A percentile compares a stretch with the other conserved stretches of the same genome.
These are phyloP conservation scores for Gonapodya sp. DNA, from an alignment of 192 early-diverging fungal genomes.

Conservation along the genomic window DNA sequence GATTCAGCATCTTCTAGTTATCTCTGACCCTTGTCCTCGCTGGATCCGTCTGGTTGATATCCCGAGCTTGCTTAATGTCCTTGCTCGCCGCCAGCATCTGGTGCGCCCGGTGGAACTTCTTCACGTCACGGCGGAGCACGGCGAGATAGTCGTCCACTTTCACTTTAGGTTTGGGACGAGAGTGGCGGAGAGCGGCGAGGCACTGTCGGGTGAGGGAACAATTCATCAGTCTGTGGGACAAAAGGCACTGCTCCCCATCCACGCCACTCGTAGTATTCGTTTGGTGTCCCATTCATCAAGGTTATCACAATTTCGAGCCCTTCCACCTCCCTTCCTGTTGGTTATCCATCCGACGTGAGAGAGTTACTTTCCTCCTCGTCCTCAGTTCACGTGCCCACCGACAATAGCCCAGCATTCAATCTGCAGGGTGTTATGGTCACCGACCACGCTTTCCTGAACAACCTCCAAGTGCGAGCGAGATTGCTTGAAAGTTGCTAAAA, in stretches of 20 bases:
- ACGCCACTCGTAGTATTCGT: not conserved
- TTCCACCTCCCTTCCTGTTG: not conserved
- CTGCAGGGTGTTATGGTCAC: too few relatives aligned
- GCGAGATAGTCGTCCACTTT: not conserved
- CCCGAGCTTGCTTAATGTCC: not conserved
- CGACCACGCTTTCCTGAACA: too few relatives aligned
- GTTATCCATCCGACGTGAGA: too few relatives aligned
- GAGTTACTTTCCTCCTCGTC: too few relatives aligned
- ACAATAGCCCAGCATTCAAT: too few relatives aligned
- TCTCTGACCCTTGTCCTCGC: not conserved
- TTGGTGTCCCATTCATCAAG: not conserved
- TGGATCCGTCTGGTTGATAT: not conserved
- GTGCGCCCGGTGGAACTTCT: not conserved
- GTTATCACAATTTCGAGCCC: too few relatives aligned
- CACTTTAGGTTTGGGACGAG: not conserved
- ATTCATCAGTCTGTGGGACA: too few relatives aligned
- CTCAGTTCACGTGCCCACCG: too few relatives aligned
- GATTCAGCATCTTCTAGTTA: too few relatives aligned
- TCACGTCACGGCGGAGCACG: not conserved
- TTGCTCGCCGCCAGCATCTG: not conserved
- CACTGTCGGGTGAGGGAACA: too few relatives aligned
- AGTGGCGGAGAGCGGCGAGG: not conserved
- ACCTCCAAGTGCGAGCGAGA: too few relatives aligned
- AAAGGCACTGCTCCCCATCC: too few relatives aligned
- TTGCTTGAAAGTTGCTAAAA: not conserved